Percentiles rank a stretch among this genome's conserved stretches.
Evolutionary conservation across 2,329 filamentous ascomycete species (phyloP).

Genomic region (Colletotrichum sidae): DNA sequence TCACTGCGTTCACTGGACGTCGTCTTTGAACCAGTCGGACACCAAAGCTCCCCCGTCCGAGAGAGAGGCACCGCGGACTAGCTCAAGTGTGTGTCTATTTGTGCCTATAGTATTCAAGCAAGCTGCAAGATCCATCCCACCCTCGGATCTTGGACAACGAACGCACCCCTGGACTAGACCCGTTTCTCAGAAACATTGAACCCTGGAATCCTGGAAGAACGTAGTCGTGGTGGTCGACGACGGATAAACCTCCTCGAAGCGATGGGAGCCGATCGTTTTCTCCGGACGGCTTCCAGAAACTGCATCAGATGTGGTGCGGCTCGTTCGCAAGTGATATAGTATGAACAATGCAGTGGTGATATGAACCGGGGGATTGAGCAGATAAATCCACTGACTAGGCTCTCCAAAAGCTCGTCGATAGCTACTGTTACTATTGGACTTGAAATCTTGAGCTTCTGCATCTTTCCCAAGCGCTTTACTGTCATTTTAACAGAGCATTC

Average conservation of each 20-base stretch:
- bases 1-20: background rate
- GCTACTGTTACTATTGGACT: too few species aligned
- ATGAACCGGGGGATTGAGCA: background rate
- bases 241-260: constrained; percentile 3
- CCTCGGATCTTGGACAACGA: background rate
- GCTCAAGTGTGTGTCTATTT: background rate
- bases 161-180: background rate
- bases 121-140: constrained; percentile 17
- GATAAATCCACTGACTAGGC: too few species aligned
- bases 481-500: too few species aligned
- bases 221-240: background rate
- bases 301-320: background rate
- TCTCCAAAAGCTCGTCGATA: too few species aligned
- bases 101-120: constrained; percentile 8
- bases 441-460: too few species aligned
- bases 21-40: constrained; percentile 5
- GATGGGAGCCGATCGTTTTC: background rate
- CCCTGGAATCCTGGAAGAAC: background rate
- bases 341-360: background rate
- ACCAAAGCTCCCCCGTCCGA: background rate
- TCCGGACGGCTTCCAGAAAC: background rate
- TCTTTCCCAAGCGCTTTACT: too few species aligned
- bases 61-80: background rate
- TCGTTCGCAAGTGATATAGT: background rate
- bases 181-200: constrained; percentile 9